These are phyloP conservation scores for Fusarium tanahbumbuense DNA, from an alignment of 2,329 filamentous ascomycete genomes.

Conservation along the genomic window DNA sequence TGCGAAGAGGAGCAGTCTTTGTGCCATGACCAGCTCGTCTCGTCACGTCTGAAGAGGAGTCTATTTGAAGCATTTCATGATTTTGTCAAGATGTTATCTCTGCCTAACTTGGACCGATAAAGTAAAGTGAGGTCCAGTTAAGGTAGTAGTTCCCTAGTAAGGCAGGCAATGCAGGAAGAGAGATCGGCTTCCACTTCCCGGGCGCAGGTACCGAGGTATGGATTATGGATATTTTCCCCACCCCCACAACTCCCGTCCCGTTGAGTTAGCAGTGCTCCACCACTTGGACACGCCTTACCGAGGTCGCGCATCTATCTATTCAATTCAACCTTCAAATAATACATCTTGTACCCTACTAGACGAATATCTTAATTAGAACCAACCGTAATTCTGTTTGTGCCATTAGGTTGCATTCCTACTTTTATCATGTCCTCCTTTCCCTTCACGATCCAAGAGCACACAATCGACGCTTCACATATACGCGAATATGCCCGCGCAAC, in stretches of 20 bases:
- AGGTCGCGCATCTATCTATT: conserved; percentile 19
- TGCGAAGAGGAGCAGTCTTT: conserved; percentile 53
- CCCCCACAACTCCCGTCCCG: conserved; percentile 34
- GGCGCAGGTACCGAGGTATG: conserved; percentile 38
- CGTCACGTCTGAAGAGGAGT: neutral
- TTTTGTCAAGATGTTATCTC: neutral
- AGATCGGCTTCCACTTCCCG: conserved; percentile 33
- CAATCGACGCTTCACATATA: conserved; percentile 79
- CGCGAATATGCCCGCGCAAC: conserved; percentile 83
- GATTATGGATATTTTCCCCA: conserved; percentile 22
- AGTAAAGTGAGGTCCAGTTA: neutral
- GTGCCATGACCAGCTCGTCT: conserved; percentile 37
- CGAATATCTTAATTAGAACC: neutral
- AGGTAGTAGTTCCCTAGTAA: neutral
- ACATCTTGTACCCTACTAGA: neutral
- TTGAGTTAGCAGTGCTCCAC: neutral
- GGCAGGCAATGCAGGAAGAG: neutral
- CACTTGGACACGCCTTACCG: conserved; percentile 18
- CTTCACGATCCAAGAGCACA: conserved; percentile 79
- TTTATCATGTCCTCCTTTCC: conserved; percentile 42
- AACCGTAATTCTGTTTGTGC: accelerated
- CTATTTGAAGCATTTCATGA: conserved; percentile 17
- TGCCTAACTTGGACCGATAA: neutral
- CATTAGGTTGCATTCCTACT: neutral
- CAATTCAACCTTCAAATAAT: neutral